Percentiles rank a stretch among this genome's conserved stretches.
Conservation (phyloP, 345 rosid genomes). For the Draba incana region DNA sequence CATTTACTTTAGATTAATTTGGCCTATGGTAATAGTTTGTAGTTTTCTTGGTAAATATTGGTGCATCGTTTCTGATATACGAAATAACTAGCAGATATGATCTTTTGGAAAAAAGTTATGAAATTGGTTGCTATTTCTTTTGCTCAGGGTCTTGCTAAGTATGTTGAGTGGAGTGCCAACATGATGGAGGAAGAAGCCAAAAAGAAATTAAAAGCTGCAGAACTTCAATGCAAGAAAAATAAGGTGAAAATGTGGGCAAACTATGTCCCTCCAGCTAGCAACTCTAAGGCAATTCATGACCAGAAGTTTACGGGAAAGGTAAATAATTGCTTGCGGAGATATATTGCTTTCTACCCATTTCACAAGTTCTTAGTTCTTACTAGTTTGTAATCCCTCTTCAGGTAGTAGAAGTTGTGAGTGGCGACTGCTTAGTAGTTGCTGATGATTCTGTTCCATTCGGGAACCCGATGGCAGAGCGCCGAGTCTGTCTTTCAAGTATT, state of each 20-base stretch:
- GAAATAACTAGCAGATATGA: background rate
- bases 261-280: conserved; percentile 79
- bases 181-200: conserved; percentile 96
- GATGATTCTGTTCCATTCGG: conserved; percentile 91
- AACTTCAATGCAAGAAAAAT: conserved; percentile 86
- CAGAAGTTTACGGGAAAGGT: conserved; percentile 96
- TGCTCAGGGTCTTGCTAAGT: conserved; percentile 88
- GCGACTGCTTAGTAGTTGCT: conserved; percentile 89
- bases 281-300: conserved; percentile 88
- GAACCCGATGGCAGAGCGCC: conserved; percentile 79
- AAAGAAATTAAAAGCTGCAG: conserved; percentile 73
- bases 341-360: conserved; percentile 9
- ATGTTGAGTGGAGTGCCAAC: conserved; percentile 98
- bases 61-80: background rate
- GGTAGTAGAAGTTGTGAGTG: conserved; percentile 98
- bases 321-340: conserved; percentile 10
- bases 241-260: conserved; percentile 84
- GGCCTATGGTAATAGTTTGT: too few relatives aligned
- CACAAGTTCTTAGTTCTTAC: conserved; percentile 8
- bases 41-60: too few relatives aligned
- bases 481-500: conserved; percentile 92
- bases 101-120: conserved; percentile 16
- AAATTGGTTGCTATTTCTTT: conserved; percentile 26
- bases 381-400: conserved; percentile 37
- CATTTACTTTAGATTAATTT: too few relatives aligned